Conservation (phyloP, 2,329 filamentous ascomycete species). For the Aspergillus udagawae region DNA sequence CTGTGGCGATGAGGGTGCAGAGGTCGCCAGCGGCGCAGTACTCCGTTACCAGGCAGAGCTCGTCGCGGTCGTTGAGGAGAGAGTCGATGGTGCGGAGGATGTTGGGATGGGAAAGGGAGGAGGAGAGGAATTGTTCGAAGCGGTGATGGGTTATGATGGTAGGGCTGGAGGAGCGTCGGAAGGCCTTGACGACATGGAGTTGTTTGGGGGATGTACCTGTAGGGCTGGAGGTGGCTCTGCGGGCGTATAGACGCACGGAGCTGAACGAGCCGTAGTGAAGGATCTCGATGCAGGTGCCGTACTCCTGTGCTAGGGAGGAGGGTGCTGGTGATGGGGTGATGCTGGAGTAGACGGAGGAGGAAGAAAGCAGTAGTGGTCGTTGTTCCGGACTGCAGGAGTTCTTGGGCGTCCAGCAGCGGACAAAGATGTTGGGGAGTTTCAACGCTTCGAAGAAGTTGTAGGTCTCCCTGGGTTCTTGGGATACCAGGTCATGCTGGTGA, state of each 20-base stretch:
- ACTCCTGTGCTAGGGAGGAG: constrained; percentile 16
- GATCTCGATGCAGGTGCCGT: constrained; percentile 24
- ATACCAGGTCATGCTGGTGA: constrained; percentile 1
- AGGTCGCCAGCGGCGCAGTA: constrained; percentile 77
- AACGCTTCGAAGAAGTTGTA: not conserved
- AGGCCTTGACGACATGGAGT: constrained; percentile 26
- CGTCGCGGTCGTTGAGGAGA: constrained; percentile 22
- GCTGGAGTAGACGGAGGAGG: not conserved
- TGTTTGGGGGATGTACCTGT: constrained; percentile 1
- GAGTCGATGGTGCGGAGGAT: constrained; percentile 25
- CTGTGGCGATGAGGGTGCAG: constrained; percentile 75
- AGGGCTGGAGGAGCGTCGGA: constrained; percentile 16
- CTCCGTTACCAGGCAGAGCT: constrained; percentile 27
- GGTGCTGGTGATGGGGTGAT: not conserved
- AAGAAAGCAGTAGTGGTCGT: constrained; percentile 11
- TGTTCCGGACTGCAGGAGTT: constrained; percentile 5
- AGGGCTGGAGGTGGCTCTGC: constrained; percentile 1
- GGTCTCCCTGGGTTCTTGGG: not conserved
- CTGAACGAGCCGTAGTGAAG: constrained; percentile 25
- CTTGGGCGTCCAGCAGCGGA: constrained; percentile 2
- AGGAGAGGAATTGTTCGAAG: constrained; percentile 16
- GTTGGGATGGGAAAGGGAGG: constrained; percentile 22
- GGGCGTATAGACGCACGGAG: constrained; percentile 22
- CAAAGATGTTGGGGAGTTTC: not conserved
- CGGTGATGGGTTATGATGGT: constrained; percentile 4